phyloP scores from a whole-genome alignment of 345 rosid genomes.

The Populus deltoides region DNA sequence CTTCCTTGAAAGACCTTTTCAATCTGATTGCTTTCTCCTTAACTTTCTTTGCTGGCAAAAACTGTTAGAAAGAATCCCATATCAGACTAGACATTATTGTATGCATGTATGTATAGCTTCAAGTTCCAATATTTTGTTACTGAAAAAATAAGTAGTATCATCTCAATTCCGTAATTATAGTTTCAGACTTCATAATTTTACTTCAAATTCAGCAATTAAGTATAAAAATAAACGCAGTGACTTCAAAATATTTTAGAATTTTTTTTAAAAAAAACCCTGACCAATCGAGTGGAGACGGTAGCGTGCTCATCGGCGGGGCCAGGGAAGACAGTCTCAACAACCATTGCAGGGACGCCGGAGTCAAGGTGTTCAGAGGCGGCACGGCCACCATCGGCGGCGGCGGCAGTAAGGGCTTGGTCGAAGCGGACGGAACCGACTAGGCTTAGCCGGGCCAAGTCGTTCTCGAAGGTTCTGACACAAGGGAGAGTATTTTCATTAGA shows the following conservation, averaged over 20 bases:
- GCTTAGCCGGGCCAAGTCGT: conserved; percentile 60
- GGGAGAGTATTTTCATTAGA: conserved; percentile 62
- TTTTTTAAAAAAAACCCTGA: conserved; percentile 19
- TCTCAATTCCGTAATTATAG: background rate
- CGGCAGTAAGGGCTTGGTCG: conserved; percentile 83
- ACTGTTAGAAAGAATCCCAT: conserved; percentile 39
- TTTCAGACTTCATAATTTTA: too few relatives aligned
- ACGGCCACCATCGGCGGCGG: conserved; percentile 88
- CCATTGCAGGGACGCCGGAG: conserved; percentile 64
- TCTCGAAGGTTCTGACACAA: conserved; percentile 77
- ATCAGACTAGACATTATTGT: too few relatives aligned
- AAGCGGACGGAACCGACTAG: conserved; percentile 72
- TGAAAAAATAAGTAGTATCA: background rate
- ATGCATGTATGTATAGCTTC: too few relatives aligned
- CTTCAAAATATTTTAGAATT: background rate
- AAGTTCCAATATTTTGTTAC: too few relatives aligned
- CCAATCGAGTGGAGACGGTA: conserved; percentile 77
- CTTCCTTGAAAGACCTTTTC: conserved; percentile 39
- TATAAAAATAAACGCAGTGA: too few relatives aligned
- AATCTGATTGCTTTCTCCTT: conserved; percentile 64
- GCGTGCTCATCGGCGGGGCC: conserved; percentile 50
- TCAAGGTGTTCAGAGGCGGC: conserved; percentile 70
- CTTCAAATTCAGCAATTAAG: too few relatives aligned
- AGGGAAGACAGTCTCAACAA: conserved; percentile 80
- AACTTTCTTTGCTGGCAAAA: conserved; percentile 78